phyloP scores from a whole-genome alignment of 2,329 filamentous ascomycete species.

The Scopulariopsis brevicaulis region DNA sequence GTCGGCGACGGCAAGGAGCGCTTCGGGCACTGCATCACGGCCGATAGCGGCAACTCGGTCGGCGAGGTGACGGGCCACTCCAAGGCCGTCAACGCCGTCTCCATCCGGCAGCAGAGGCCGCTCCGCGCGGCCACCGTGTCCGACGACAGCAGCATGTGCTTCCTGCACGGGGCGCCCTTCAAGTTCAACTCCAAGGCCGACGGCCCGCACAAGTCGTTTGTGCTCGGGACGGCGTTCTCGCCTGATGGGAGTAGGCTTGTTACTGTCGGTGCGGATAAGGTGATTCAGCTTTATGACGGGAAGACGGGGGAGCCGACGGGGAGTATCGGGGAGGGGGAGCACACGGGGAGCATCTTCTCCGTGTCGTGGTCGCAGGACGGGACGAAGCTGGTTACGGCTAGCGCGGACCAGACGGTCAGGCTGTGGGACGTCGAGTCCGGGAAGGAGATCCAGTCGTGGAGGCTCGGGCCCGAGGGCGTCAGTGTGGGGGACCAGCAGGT shows the following conservation, averaged over 20 bases:
- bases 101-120: slow-evolving; percentile 82
- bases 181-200: slow-evolving; percentile 82
- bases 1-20: slow-evolving; percentile 91
- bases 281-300: slow-evolving; percentile 91
- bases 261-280: slow-evolving; percentile 84
- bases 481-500: slow-evolving; percentile 82
- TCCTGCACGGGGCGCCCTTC: slow-evolving; percentile 89
- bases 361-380: slow-evolving; percentile 86
- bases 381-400: slow-evolving; percentile 77
- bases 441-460: slow-evolving; percentile 71
- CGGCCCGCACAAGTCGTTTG: slow-evolving; percentile 75
- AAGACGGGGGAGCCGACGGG: slow-evolving; percentile 79
- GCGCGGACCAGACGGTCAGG: slow-evolving; percentile 88
- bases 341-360: slow-evolving; percentile 86
- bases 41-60: slow-evolving; percentile 90
- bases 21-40: slow-evolving; percentile 88
- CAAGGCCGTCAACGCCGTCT: slow-evolving; percentile 80
- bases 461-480: slow-evolving; percentile 62
- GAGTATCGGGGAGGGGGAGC: slow-evolving; percentile 70
- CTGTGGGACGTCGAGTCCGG: slow-evolving; percentile 84
- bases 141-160: slow-evolving; percentile 82
- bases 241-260: slow-evolving; percentile 75
- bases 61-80: slow-evolving; percentile 91
- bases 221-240: slow-evolving; percentile 80
- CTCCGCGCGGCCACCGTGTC: slow-evolving; percentile 82